Evolutionary conservation across 345 rosid genomes (phyloP), one percentile per base, ranked within the genome.

Genomic region (Euphorbia pulcherrima): DNA sequence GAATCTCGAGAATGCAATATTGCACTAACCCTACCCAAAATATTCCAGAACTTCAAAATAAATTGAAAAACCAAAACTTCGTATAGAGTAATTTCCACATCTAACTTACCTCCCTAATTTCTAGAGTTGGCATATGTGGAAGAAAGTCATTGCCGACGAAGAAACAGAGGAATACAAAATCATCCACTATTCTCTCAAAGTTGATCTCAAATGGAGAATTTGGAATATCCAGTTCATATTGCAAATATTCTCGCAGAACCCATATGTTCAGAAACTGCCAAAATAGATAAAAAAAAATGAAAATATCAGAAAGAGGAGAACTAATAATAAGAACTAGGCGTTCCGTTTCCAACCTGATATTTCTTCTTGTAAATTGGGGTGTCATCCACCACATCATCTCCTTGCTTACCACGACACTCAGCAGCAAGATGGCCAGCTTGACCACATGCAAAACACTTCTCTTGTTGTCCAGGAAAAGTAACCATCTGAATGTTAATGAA

Each of bases 141-240:
- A 95, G 87, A 76, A 95, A 95, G 87, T 92, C 99, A 71, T 95
- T 95, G 79, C 99, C 99, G 70, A 95, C 98, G 80, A 95, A 95
- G 75, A 95, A 95, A 81, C 99, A 95, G 27, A 95, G 68, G 77
- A 92, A 95, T 39, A 95, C 97, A 88, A 95, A 95, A 80, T 95
- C 98, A 52, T 95, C 98, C 72, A 95, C 88, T 83, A 95, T 86
- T 64, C 89, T 76, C 75, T 95, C 98, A 40, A 92, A 90, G 75
- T 92, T 76, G 67, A 95, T 84, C 52, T 62, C 75, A 79, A 95
- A 95, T 10, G 99, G 92, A 60, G 99, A 87, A 57, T 87, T 78
- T 11, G 86, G 88, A 66, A 95, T 86, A 62, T 81, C 86, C 90
- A 95, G 71, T 63, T 95, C 99, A 81, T 88, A 76, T 81, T 90